Percentiles rank a stretch among this genome's conserved stretches.
These are phyloP conservation scores for Podaxis pistillaris DNA, from an alignment of 768 basidiomycete genomes.

Conservation along the genomic window DNA sequence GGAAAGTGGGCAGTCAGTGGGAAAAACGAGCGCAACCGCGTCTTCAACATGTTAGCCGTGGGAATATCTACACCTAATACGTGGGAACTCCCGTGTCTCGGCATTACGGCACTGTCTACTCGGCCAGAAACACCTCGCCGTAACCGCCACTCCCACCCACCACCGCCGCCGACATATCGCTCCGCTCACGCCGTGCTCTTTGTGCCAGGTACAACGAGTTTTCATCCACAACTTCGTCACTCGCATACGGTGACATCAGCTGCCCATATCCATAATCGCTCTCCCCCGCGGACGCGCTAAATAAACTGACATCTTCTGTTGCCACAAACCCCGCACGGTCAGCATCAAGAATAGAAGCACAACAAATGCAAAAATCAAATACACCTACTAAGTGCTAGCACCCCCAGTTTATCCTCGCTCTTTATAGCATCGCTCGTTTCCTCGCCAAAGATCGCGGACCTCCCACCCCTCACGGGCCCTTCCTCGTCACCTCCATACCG, in stretches of 20 bases:
- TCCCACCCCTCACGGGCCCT: constrained; percentile 10
- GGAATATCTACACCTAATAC: constrained; percentile 15
- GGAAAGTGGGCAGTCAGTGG: constrained; percentile 25
- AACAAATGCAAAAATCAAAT: neutral
- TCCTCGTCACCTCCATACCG: constrained; percentile 17
- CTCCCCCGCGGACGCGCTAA: constrained; percentile 3
- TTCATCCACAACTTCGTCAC: constrained; percentile 35
- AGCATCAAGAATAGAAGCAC: constrained; percentile 15
- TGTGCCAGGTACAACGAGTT: constrained; percentile 34
- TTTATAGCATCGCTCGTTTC: constrained; percentile 33
- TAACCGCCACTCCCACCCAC: constrained; percentile 1
- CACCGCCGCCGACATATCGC: neutral
- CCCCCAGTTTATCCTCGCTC: constrained; percentile 50
- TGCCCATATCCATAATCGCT: constrained; percentile 13
- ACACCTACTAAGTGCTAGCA: constrained; percentile 42
- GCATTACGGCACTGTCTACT: constrained; percentile 12
- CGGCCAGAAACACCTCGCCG: constrained; percentile 15
- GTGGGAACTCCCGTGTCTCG: constrained; percentile 12
- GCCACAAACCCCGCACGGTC: constrained; percentile 1
- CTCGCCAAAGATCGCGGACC: constrained; percentile 22
- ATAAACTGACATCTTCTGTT: constrained; percentile 17
- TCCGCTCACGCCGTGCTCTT: constrained; percentile 25
- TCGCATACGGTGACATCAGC: constrained; percentile 34
- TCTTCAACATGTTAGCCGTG: constrained; percentile 13
- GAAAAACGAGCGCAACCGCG: constrained; percentile 13